Base-by-base conservation (phyloP, 176 grass and related monocot genomes). In the Eremochloa ophiuroides region DNA sequence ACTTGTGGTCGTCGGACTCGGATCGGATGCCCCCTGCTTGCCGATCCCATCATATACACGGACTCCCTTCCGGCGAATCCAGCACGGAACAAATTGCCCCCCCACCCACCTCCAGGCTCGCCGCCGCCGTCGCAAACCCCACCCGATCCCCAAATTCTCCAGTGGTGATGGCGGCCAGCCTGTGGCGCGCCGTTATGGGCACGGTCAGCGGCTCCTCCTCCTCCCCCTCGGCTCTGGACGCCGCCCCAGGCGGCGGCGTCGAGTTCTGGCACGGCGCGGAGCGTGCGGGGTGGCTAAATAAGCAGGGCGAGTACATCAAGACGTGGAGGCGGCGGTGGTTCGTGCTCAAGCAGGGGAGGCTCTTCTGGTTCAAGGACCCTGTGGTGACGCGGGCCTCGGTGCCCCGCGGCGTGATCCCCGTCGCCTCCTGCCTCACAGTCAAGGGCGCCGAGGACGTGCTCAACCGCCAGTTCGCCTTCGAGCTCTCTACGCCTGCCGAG, bases 271-370 rank as follows among this genome's bases (percentile, higher is more conserved):
- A 76, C 34, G 29, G 34, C 34, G 87, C 88, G 12, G 88, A 99
- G 85, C 87, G 93, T 55, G 10, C 30, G 12, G 96, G 96, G 1
- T 99, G 96, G 93, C 86, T 99, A 68, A 93, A 76, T 74, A 99
- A 99, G 71, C 96, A 99, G 72, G 93, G 93, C 4, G 96, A 93
- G 90, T 99, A 99, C 87, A 95, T 99, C 88, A 99, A 99, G 91
- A 95, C 93, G 60, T 99, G 96, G 96, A 89, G 96, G 65, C 93
- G 93, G 79, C 92, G 96, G n/a, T 95, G 96, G 96, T 99, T 99
- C 82, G 91, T 99, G 76, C 96, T 99, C 27, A 99, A 95, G 91
- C 91, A 93, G 56, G 96, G 93, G 63, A 89, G 69, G 82, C 93
- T 98, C 75, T 98, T 95, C 90, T 98, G 93, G 93, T 98, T 98